Percentiles rank a stretch among this genome's conserved stretches.
These are phyloP conservation scores for Claviceps sp. DNA, from an alignment of 2,329 filamentous ascomycete genomes.

Conservation along the genomic window DNA sequence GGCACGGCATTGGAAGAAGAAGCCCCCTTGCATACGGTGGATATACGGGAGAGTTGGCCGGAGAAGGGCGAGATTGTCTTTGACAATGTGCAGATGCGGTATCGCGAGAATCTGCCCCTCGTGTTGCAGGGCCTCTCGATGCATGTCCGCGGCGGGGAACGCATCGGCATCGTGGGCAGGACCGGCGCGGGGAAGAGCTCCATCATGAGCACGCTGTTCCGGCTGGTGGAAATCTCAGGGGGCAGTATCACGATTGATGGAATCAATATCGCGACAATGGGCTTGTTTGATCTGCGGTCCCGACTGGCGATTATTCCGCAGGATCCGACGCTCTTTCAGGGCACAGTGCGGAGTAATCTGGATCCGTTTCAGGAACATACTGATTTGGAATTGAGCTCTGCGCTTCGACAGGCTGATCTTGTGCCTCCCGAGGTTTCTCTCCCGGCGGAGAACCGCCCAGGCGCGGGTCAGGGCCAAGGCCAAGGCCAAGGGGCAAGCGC, in stretches of 20 bases:
- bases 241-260: slow-evolving; percentile 54
- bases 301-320: slow-evolving; percentile 74
- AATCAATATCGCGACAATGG: slow-evolving; percentile 57
- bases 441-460: slow-evolving; percentile 50
- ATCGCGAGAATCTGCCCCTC: slow-evolving; percentile 57
- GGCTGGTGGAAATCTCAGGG: slow-evolving; percentile 52
- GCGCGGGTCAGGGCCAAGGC: slow-evolving; percentile 20
- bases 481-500: slow-evolving; percentile 35
- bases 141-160: slow-evolving; percentile 61
- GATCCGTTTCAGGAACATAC: slow-evolving; percentile 71
- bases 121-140: slow-evolving; percentile 59
- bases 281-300: slow-evolving; percentile 61
- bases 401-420: slow-evolving; percentile 63
- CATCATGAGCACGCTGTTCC: slow-evolving; percentile 74
- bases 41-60: slow-evolving; percentile 68
- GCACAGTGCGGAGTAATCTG: slow-evolving; percentile 66
- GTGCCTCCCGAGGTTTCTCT: slow-evolving; percentile 48
- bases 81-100: slow-evolving; percentile 65
- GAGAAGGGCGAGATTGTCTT: slow-evolving; percentile 73
- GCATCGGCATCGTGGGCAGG: slow-evolving; percentile 68
- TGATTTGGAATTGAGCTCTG: slow-evolving; percentile 66
- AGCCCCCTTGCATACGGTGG: slow-evolving; percentile 63
- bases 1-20: slow-evolving; percentile 79
- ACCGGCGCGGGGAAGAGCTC: slow-evolving; percentile 75
- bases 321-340: slow-evolving; percentile 70